A percentile compares a stretch with the other conserved stretches of the same genome.
Evolutionary conservation across 1,139 yeast genomes (phyloP).

Genomic region (Saccharomyces hybrid): DNA sequence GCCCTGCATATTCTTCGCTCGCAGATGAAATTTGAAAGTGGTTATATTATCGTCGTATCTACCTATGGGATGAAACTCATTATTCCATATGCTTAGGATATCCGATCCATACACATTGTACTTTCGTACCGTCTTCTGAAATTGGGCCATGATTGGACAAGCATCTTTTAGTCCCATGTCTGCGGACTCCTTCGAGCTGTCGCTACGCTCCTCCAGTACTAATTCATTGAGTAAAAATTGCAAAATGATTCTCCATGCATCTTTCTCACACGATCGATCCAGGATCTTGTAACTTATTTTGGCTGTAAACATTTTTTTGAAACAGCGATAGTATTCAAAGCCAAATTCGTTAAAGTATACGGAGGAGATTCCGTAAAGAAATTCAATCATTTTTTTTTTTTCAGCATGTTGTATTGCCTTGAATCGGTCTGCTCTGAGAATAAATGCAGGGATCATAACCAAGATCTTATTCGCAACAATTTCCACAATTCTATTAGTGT

Average conservation of each 20-base stretch:
- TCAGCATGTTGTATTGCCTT: conserved; percentile 8
- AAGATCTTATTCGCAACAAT: conserved; percentile 21
- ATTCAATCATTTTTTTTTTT: conserved; percentile 18
- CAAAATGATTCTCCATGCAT: conserved; percentile 24
- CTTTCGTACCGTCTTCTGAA: conserved; percentile 4
- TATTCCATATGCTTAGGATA: conserved; percentile 16
- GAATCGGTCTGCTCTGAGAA: conserved; percentile 20
- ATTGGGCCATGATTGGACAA: neutral
- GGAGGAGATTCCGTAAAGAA: conserved; percentile 20
- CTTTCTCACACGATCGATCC: conserved; percentile 16
- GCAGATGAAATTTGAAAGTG: neutral
- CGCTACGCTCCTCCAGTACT: conserved; percentile 5
- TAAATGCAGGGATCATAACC: conserved; percentile 22
- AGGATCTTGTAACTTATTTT: conserved; percentile 26
- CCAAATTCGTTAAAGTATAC: conserved; percentile 29
- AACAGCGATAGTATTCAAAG: conserved; percentile 25
- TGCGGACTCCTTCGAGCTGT: neutral
- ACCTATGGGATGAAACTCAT: conserved; percentile 15
- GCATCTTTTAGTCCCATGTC: conserved; percentile 2
- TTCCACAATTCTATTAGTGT: conserved; percentile 26
- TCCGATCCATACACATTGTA: conserved; percentile 7
- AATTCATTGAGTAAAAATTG: conserved; percentile 19
- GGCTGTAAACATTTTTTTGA: conserved; percentile 26
- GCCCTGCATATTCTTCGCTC: neutral
- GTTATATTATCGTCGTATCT: conserved; percentile 5